Base-by-base conservation (phyloP, 2,329 filamentous ascomycete species). In the Bipolaris oryzae region DNA sequence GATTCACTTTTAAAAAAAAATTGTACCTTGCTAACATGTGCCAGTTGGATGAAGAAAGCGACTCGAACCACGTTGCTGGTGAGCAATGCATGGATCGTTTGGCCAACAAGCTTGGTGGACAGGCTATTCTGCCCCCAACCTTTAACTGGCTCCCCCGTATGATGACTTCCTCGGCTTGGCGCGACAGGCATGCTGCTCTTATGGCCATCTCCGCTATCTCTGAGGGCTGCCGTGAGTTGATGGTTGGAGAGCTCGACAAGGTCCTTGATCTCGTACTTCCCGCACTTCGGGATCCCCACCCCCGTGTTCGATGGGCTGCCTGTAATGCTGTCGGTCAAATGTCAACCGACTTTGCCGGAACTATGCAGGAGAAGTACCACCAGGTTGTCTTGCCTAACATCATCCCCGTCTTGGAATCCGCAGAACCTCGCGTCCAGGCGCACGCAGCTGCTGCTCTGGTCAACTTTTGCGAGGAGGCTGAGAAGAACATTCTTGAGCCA, bases 181-280 rank as follows among this genome's bases (percentile, higher is more conserved):
- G 91, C 71, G 95, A 99, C 76, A 87, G 94, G 60, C 95, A 99
- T 76, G 95, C 95, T 31, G 95, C 95, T 44, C 85, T 99, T 50
- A 99, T 99, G 95, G 95, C 95, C 21, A 97, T 99, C 60, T 98
- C 94, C 2, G 95, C 95, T 64, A 99, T 99, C 62, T 98, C 95
- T 0, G 95, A 99, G 77, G 95, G 95, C 35, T 99, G 95, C 74
- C 89, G 92, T 57, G 94, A 98, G 23, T 83, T 97, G 60, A 99
- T 99, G 95, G 85, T 96, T 64, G 90, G 90, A 39, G 95, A 99
- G 76, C 83, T 99, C 3, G 91, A 92, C 75, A 93, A 97, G 73
- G 94, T 99, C 20, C 84, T 99, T 45, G 92, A 96, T 63, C 84
- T 99, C 53, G 94, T 99, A n/a, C 87, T 97, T 47, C 95, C 95